Base-by-base conservation (phyloP, 2,329 filamentous ascomycete genomes). In the Cephalotrichum gorgonifer region DNA sequence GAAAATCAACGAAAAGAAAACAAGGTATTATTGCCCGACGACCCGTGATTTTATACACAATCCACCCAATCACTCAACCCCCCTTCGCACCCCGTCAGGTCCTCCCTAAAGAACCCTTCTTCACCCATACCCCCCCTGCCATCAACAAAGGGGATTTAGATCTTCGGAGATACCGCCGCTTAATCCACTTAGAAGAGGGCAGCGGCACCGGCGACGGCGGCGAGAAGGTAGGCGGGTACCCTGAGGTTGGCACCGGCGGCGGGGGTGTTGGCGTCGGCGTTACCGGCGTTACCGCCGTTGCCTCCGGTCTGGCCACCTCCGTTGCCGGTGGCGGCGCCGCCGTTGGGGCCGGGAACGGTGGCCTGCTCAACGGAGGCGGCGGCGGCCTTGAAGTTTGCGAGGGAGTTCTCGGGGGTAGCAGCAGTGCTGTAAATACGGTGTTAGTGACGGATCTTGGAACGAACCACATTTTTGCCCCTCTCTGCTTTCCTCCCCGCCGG, bases 301-400 rank as follows among this genome's bases (percentile, higher is more conserved):
- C 50, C 53, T 43, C 39, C 51, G 48, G 60, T 56, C n/a, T 48
- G 44, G 44, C 49, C 50, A 28, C 52, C 56, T 25, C 53, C 53
- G 42, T 44, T 30, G n/a, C 25, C 42, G 42, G 38, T 47, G 50
- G 12, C 53, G 51, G 22, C 45, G 28, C 48, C 53, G n/a, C 52
- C 56, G 15, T 51, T 44, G 8, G 55, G 47, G n/a, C 51, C 57
- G 35, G 58, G 56, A 38, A 56, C 53, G 33, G 58, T 54, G 42
- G 61, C 51, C n/a, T 55, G 39, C 33, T 57, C 53, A 51, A 64
- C 62, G 38, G 57, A 63, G 30, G 61, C 56, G 26, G 74, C 70
- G 30, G 66, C 52, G 3, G 53, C 42, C 62, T 69, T 70, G 70
- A 75, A 79, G 55, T 66, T 65, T 3, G 64, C 59, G 14, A 83